These are phyloP conservation scores for Gossypium herbaceum DNA, from an alignment of 345 rosid species.

Conservation along the genomic window DNA sequence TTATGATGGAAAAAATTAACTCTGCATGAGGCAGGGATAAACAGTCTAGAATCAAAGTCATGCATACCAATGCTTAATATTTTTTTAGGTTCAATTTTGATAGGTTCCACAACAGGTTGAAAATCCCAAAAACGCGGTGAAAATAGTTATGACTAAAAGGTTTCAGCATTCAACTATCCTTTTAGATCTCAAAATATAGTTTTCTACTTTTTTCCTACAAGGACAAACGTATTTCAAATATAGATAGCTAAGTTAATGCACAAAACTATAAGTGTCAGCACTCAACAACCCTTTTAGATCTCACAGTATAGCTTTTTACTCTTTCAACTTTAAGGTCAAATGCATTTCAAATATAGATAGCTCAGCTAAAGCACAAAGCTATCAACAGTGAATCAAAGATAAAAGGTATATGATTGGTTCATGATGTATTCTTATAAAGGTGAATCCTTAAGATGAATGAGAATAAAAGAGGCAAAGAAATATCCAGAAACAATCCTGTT, in stretches of 20 bases:
- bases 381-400: background rate
- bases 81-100: background rate
- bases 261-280: background rate
- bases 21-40: background rate
- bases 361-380: background rate
- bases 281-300: background rate
- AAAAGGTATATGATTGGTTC: background rate
- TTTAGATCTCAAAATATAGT: background rate
- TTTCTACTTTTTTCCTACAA: background rate
- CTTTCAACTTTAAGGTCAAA: background rate
- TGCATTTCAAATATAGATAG: background rate
- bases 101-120: constrained; percentile 3
- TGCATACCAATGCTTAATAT: background rate
- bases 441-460: background rate
- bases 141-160: background rate
- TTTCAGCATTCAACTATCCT: background rate
- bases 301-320: background rate
- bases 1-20: background rate
- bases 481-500: background rate
- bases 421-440: constrained; percentile 6
- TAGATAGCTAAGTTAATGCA: background rate
- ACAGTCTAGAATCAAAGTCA: background rate
- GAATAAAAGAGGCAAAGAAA: background rate
- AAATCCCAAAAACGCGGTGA: background rate
- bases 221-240: background rate